Percentiles rank a stretch among this genome's conserved stretches.
Conservation (phyloP, 2,329 filamentous ascomycete species). For the Paraphoma sp. region DNA sequence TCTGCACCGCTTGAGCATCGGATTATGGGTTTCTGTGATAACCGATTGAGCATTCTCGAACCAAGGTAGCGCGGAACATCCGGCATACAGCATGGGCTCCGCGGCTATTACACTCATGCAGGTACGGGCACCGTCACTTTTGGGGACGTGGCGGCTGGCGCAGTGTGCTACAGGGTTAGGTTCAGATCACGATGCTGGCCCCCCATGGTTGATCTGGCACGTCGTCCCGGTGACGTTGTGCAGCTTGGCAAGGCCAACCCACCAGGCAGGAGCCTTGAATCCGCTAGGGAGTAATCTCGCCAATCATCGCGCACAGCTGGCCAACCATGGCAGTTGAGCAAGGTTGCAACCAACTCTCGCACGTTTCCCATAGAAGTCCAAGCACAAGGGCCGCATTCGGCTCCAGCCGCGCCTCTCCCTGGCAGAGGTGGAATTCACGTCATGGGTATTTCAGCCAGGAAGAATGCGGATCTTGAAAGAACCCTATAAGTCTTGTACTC, state of each 20-base stretch:
- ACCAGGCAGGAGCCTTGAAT: constrained; percentile 18
- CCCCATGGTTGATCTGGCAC: constrained; percentile 17
- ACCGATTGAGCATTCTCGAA: constrained; percentile 2
- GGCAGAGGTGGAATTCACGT: constrained; percentile 24
- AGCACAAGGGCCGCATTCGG: constrained; percentile 14
- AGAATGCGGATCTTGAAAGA: constrained; percentile 20
- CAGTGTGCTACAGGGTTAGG: background rate
- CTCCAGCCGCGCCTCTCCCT: constrained; percentile 23
- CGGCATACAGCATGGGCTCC: constrained; percentile 2
- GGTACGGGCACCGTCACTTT: constrained; percentile 27
- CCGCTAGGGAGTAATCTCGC: constrained; percentile 16
- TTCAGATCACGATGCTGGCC: constrained; percentile 33
- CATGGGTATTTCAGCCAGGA: constrained; percentile 27
- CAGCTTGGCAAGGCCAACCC: constrained; percentile 18
- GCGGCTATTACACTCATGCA: constrained; percentile 25
- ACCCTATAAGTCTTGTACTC: background rate
- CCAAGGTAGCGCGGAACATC: no score
- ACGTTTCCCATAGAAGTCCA: constrained; percentile 6
- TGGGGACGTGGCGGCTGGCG: constrained; percentile 14
- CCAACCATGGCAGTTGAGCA: constrained; percentile 14
- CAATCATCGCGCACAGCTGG: constrained; percentile 25
- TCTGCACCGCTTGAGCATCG: constrained; percentile 1
- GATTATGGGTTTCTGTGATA: constrained; percentile 15
- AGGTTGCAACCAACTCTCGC: constrained; percentile 12
- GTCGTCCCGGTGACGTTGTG: constrained; percentile 37